A percentile compares a stretch with the other conserved stretches of the same genome.
phyloP scores from a whole-genome alignment of 2,329 filamentous ascomycete genomes.

The Mollisia scopiformis region DNA sequence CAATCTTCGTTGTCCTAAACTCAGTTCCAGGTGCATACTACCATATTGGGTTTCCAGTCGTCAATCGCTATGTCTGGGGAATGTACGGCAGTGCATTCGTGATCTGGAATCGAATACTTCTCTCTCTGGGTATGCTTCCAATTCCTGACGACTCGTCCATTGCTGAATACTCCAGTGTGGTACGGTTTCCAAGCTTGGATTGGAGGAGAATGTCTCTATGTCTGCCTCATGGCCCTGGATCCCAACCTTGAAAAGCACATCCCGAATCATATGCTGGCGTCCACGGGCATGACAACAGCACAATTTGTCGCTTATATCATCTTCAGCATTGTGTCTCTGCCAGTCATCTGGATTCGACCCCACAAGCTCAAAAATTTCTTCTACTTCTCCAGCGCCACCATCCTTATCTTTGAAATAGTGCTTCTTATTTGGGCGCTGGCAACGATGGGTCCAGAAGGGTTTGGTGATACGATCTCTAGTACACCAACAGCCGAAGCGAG shows the following conservation, averaged over 20 bases:
- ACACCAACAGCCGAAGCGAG: slow-evolving; percentile 32
- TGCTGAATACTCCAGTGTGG: slow-evolving; percentile 1
- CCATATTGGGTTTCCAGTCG: slow-evolving; percentile 48
- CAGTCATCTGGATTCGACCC: slow-evolving; percentile 46
- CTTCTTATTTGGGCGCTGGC: slow-evolving; percentile 38
- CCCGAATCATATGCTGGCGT: slow-evolving; percentile 44
- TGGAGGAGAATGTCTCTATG: slow-evolving; percentile 49
- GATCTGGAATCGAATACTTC: slow-evolving; percentile 44
- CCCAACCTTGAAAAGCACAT: slow-evolving; percentile 45
- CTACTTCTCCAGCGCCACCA: slow-evolving; percentile 34
- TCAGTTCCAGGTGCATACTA: slow-evolving; percentile 41
- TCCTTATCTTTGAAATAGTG: slow-evolving; percentile 44
- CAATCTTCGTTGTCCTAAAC: background rate
- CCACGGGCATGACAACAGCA: slow-evolving; percentile 44
- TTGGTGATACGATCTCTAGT: slow-evolving; percentile 11
- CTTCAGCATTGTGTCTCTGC: slow-evolving; percentile 40
- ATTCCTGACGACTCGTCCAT: background rate
- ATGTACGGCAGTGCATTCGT: slow-evolving; percentile 40
- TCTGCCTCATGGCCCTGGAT: slow-evolving; percentile 49
- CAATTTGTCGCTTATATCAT: slow-evolving; percentile 41
- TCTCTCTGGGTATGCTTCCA: slow-evolving; percentile 35
- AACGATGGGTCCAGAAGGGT: slow-evolving; percentile 25
- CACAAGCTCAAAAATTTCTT: slow-evolving; percentile 39
- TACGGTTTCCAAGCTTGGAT: slow-evolving; percentile 50
- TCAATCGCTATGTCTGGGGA: slow-evolving; percentile 44